Base-by-base conservation (phyloP, 768 basidiomycete genomes). In the Boletus sp. region DNA sequence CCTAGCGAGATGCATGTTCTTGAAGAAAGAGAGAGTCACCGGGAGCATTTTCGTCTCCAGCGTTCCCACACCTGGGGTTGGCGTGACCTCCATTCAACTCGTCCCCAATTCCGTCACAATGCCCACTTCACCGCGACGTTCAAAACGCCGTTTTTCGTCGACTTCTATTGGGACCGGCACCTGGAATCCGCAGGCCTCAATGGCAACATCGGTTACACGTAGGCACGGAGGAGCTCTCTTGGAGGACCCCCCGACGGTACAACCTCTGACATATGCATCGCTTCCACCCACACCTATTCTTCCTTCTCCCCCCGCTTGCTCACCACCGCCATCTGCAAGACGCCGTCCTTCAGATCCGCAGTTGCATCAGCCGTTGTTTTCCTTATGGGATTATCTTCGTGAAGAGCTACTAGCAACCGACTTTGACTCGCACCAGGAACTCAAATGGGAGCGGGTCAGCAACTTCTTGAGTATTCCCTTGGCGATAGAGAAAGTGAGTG, bases 371-470 rank as follows among this genome's bases (percentile, higher is more conserved):
- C 75, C 75, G 0, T 83, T 90, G 4, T 92, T 91, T 68, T 92
- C 92, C 5, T 66, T 96, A 21, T 96, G 93, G 93, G 93, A 95
- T 58, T 95, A 96, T 69, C 78, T 96, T 21, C 77, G 86, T 14
- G 91, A 94, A 65, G 93, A 96, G 64, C 77, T 95, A 7, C 74
- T 94, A 8, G 91, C 89, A 1, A 93, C 90, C n/a, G 92, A 96
- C 71, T 91, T 93, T 67, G 93, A 96, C 70, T 92, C 89, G 0
- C 91, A 93, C 59, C 92, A 96, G 63, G 93, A 94, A 66, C 76
- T 92, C 61, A 94, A 94, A 70, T 93, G 93, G 89, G 96, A 98
- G 65, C 79, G 97, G 14, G 94, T 99, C 52, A 88, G 91, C 67
- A 98, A 98, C 71, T 99, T 98, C 67, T 72, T 99, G 54, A 87